Base-by-base conservation (phyloP, 2,329 filamentous ascomycete genomes). In the Tolypocladium sp. region DNA sequence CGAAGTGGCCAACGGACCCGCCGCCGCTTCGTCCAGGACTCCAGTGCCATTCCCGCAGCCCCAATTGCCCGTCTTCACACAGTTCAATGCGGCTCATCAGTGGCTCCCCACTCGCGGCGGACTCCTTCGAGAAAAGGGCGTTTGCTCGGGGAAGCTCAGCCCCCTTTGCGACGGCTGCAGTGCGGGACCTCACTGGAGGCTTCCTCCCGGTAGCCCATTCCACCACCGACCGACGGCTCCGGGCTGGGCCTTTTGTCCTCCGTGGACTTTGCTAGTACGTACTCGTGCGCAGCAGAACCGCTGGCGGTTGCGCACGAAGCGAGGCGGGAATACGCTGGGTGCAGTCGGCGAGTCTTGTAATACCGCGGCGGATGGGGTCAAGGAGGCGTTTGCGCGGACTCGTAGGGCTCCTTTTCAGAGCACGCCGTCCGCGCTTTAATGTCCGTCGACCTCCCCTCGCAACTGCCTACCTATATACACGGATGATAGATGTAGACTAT, bases 151-250 rank as follows among this genome's bases (percentile, higher is more conserved):
- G 27, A 33, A 52, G 10, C 40, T 57, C 55, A 57, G 58, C 58
- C 44, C 46, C 40, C 20, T 57, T 57, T 59, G 58, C 58, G 58
- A 59, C 58, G 58, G 58, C 40, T 59, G 58, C 58, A 59, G 55
- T 33, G 46, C 51, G 57, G 57, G 40, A 53, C 44, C 52, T 27
- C 15, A 1, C 22, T 33, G 22, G 44, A 20, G 5, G 30, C n/a
- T n/a, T 33, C 30, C 42, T 27, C 3, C 8, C 27, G 9, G 46
- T 7, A 33, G 46, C 46, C 46, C 25, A 20, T 27, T 33, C 46
- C 5, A 30, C 3, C 25, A 9, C 42, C 44, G 44, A 15, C 44
- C 44, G 20, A n/a, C 27, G 46, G 17, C 46, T 33, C 17, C 15
- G 10, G 27, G 27, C 27, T n/a, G 20, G 46, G 49, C 27, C 30